Base-by-base conservation (phyloP, 164 flowering plant genomes). In the Piper longum region DNA sequence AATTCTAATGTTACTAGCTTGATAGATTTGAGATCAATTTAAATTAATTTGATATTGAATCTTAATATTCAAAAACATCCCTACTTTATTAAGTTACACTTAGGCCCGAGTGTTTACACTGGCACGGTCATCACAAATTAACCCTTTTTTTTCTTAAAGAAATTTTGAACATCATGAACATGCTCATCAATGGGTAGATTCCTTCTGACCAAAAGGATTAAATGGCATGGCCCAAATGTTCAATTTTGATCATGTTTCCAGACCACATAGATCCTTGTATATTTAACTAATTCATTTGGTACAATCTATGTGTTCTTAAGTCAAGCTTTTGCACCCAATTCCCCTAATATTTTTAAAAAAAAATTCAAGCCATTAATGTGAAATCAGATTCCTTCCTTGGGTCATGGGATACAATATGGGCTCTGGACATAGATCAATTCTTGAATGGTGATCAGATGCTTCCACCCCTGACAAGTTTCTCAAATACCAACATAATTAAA, bases 361-460 rank as follows among this genome's bases (percentile, higher is more conserved):
- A 26, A 26, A 26, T 26, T 26, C 43, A 16, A 19, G 18, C 40
- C 42, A 43, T 65, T 43, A 42, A 60, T 54, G 18, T 26, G 42
- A 63, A 62, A 56, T 43, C 66, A 69, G 72, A 69, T 72, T 69
- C 67, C 43, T 42, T 66, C 26, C 52, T 13, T 45, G 43, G 60
- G 60, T 14, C 11, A 16, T 57, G 60, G 41, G 60, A 57, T 13
- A 57, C 42, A 36, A 7, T 26, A 26, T 26, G 36, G 16, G 60
- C 36, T 26, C 36, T 26, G 36, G 39, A 41, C 40, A 12, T 26
- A 26, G 5, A 51, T 18, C 12, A 17, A 60, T 60, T 44, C 61
- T 63, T 61, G 45, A 61, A 55, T 44, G 51, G 54, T 67, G 62
- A 11, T 64, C 62, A 60, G 81, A 81, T 77, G 78, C 80, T 77